These are phyloP conservation scores for Ganoderma boninense DNA, from an alignment of 1,284 basidiomycete species.

Conservation along the genomic window DNA sequence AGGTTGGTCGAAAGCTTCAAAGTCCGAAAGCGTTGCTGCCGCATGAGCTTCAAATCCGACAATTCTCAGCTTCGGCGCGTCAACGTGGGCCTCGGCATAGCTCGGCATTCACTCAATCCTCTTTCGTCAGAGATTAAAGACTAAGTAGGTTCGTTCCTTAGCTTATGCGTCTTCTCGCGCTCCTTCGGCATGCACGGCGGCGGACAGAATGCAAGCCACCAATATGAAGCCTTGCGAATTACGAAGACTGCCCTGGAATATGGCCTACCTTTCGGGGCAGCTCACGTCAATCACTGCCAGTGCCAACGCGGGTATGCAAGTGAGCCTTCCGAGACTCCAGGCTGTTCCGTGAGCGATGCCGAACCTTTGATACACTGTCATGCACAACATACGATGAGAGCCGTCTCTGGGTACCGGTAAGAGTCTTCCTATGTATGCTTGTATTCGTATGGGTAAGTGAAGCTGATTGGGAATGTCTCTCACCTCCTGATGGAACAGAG, in stretches of 20 bases:
- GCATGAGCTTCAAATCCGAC: no score
- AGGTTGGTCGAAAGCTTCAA: no score
- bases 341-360: neutral
- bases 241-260: neutral
- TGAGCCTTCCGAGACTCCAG: neutral
- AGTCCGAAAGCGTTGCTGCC: no score
- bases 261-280: neutral
- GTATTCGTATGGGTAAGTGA: neutral
- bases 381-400: neutral
- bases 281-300: neutral
- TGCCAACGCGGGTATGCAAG: neutral
- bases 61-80: no score
- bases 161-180: neutral
- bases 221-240: neutral
- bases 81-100: no score
- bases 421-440: neutral
- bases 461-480: neutral
- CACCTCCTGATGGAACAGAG: neutral
- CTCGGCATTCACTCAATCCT: no score
- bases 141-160: neutral
- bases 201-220: neutral
- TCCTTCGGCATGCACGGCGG: neutral
- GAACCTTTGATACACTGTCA: neutral
- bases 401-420: neutral
- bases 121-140: no score